Evolutionary conservation across 2,329 filamentous ascomycete species (phyloP).

Genomic region (Neonectria punicea): DNA sequence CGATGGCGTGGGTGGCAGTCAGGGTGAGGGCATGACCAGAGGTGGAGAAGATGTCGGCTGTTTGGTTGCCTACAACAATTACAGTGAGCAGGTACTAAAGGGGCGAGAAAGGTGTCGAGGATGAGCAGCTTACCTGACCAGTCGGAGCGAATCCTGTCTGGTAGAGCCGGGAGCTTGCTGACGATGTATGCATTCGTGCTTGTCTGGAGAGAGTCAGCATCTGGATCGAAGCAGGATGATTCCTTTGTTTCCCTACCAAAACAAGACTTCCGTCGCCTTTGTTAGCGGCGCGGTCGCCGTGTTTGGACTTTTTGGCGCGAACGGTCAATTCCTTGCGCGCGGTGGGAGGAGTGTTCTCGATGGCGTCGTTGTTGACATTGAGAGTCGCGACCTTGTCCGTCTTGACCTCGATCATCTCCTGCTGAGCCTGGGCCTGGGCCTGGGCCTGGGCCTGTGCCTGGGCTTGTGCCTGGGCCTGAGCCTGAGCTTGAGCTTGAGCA

Average conservation of each 20-base stretch:
- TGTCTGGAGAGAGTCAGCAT: conserved; percentile 64
- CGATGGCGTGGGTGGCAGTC: conserved; percentile 82
- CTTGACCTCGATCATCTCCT: conserved; percentile 68
- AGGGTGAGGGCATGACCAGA: conserved; percentile 82
- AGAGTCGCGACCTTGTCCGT: conserved; percentile 60
- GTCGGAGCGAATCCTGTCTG: conserved; percentile 77
- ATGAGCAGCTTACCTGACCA: conserved; percentile 67
- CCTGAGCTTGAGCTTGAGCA: neutral
- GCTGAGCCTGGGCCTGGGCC: conserved; percentile 38
- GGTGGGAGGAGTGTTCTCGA: conserved; percentile 54
- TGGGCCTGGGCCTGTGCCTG: conserved; percentile 23
- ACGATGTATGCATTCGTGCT: conserved; percentile 87
- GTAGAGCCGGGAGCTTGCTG: conserved; percentile 84
- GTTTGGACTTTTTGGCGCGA: conserved; percentile 70
- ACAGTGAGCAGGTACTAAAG: conserved; percentile 27
- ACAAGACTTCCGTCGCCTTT: conserved; percentile 76
- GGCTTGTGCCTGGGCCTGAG: conserved; percentile 12
- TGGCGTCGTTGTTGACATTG: conserved; percentile 58
- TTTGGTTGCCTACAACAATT: conserved; percentile 64
- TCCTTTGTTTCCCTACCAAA: conserved; percentile 60
- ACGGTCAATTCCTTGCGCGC: conserved; percentile 66
- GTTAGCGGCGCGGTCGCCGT: conserved; percentile 66
- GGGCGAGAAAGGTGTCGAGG: conserved; percentile 1
- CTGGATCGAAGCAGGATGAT: conserved; percentile 16
- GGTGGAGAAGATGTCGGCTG: conserved; percentile 72